These are phyloP conservation scores for Aspergillus sp. DNA, from an alignment of 2,329 filamentous ascomycete genomes.

Conservation along the genomic window DNA sequence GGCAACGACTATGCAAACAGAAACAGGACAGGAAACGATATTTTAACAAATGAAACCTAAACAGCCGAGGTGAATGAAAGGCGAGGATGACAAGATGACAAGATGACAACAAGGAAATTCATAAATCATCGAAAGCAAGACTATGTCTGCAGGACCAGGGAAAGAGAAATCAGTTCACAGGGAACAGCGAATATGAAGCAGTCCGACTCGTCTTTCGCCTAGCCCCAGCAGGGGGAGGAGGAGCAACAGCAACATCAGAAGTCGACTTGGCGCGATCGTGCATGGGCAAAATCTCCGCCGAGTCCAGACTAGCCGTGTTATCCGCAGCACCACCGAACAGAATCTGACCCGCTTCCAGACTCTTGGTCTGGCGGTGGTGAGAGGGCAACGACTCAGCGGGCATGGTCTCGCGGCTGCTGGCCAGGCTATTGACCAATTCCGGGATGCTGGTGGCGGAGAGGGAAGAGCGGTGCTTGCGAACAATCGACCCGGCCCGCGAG, in stretches of 20 bases:
- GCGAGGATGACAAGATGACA: constrained; percentile 4
- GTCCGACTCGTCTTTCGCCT: constrained; percentile 28
- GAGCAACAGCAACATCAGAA: constrained; percentile 19
- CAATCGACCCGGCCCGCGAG: constrained; percentile 41
- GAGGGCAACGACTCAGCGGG: constrained; percentile 19
- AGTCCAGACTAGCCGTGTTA: constrained; percentile 20
- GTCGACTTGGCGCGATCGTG: constrained; percentile 33
- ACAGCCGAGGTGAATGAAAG: constrained; percentile 6
- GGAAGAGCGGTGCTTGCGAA: constrained; percentile 41
- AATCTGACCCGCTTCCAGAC: constrained; percentile 21
- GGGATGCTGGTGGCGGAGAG: constrained; percentile 40
- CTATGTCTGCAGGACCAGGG: constrained; percentile 6
- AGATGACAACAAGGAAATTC: neutral
- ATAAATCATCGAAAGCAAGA: constrained; percentile 16
- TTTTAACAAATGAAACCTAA: constrained; percentile 5
- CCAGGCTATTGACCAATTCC: constrained; percentile 36
- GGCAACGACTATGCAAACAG: constrained; percentile 3
- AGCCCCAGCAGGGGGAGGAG: constrained; percentile 17
- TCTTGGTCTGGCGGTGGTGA: constrained; percentile 30
- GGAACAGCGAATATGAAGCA: constrained; percentile 40
- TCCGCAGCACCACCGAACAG: constrained; percentile 12
- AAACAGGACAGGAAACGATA: constrained; percentile 1
- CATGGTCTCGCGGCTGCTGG: constrained; percentile 31
- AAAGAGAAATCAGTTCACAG: constrained; percentile 13
- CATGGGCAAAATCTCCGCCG: constrained; percentile 15